Evolutionary conservation across 2,329 filamentous ascomycete species (phyloP).

Genomic region (Alternaria panax): DNA sequence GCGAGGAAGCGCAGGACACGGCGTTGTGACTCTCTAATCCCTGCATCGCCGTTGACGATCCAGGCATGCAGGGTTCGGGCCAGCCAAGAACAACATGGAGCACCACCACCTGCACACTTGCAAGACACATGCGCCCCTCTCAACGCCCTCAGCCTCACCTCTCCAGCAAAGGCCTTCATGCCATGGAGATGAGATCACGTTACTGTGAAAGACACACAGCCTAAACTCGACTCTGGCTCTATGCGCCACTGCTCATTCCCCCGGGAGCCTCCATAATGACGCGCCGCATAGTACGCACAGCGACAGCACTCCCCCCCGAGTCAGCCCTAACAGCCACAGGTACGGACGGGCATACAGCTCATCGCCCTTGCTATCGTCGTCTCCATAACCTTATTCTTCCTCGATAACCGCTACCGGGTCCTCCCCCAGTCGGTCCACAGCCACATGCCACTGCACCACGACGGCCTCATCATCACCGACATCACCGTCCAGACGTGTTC

Average conservation of each 20-base stretch:
- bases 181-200: slow-evolving; percentile 21
- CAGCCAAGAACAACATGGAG: slow-evolving; percentile 27
- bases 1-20: not conserved
- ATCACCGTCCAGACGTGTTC: slow-evolving; percentile 80
- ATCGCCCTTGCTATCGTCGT: slow-evolving; percentile 67
- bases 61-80: slow-evolving; percentile 16
- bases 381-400: slow-evolving; percentile 76
- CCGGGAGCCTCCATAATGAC: slow-evolving; percentile 44
- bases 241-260: slow-evolving; percentile 20
- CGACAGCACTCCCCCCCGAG: not conserved
- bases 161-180: slow-evolving; percentile 6
- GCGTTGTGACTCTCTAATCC: not conserved
- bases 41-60: slow-evolving; percentile 27
- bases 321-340: slow-evolving; percentile 42
- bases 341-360: slow-evolving; percentile 76
- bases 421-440: slow-evolving; percentile 85
- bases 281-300: slow-evolving; percentile 47
- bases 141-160: not conserved
- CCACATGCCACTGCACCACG: slow-evolving; percentile 81
- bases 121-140: slow-evolving; percentile 16
- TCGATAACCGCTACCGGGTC: slow-evolving; percentile 88
- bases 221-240: slow-evolving; percentile 14
- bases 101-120: slow-evolving; percentile 18
- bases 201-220: slow-evolving; percentile 8
- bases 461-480: slow-evolving; percentile 85